Conservation (phyloP, 2,329 filamentous ascomycete species). For the Penicillium sp. region DNA sequence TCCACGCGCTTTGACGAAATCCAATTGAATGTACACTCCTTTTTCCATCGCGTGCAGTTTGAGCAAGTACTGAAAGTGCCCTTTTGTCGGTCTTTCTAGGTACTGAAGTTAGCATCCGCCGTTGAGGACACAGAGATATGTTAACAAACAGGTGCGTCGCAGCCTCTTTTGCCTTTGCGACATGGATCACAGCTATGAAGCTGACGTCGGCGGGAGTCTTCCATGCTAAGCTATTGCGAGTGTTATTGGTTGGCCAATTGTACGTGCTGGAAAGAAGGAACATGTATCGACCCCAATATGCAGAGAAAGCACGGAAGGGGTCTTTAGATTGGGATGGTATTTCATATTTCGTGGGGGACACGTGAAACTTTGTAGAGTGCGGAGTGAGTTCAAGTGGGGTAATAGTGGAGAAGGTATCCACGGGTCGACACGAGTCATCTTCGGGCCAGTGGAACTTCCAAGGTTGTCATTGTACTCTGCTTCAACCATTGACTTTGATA, state of each 20-base stretch:
- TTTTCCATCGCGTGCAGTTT: slow-evolving; percentile 40
- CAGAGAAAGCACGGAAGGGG: background rate
- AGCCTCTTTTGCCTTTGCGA: slow-evolving; percentile 40
- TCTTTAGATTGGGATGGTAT: background rate
- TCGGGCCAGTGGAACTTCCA: background rate
- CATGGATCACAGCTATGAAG: slow-evolving; percentile 41
- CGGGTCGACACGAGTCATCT: background rate
- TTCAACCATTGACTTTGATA: no score
- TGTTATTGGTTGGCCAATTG: background rate
- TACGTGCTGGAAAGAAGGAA: no score
- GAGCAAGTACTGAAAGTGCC: slow-evolving; percentile 25
- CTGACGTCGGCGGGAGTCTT: slow-evolving; percentile 12
- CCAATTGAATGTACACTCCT: slow-evolving; percentile 41
- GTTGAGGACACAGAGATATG: no score
- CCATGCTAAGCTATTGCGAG: slow-evolving; percentile 3
- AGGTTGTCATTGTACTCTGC: background rate
- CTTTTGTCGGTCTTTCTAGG: slow-evolving; percentile 12
- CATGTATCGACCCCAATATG: background rate
- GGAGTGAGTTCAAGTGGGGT: background rate
- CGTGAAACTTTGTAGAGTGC: background rate
- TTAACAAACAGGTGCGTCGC: slow-evolving; percentile 30
- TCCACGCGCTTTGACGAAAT: slow-evolving; percentile 25
- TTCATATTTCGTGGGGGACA: background rate
- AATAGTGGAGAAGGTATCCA: background rate
- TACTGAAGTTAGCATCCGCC: background rate